These are phyloP conservation scores for Moesziomyces sp. DNA, from an alignment of 1,284 basidiomycete genomes.

Conservation along the genomic window DNA sequence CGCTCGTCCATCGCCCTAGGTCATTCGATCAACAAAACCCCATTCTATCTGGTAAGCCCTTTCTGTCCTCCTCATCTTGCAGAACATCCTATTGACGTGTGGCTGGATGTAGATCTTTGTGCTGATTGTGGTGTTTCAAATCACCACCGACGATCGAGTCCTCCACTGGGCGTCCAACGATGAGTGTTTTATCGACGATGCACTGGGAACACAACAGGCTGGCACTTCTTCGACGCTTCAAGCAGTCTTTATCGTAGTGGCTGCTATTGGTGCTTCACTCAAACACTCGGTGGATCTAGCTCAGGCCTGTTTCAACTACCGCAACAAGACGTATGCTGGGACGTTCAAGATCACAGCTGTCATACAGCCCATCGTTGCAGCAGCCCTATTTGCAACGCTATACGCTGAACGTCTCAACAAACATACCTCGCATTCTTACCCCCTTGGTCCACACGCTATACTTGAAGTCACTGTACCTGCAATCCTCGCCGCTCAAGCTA, in stretches of 20 bases:
- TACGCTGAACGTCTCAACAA: too few relatives aligned
- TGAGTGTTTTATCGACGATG: conserved; percentile 1
- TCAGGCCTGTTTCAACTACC: conserved; percentile 12
- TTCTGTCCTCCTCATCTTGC: too few relatives aligned
- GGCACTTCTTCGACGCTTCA: too few relatives aligned
- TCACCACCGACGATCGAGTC: conserved; percentile 1
- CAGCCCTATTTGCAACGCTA: too few relatives aligned
- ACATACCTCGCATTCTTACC: too few relatives aligned
- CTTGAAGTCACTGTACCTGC: too few relatives aligned
- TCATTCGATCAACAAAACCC: conserved; percentile 6
- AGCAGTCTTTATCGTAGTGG: neutral
- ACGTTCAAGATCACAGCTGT: conserved; percentile 10
- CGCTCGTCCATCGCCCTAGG: conserved; percentile 3
- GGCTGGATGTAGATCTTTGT: conserved; percentile 1
- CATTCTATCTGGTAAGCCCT: conserved; percentile 10
- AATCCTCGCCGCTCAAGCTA: too few relatives aligned
- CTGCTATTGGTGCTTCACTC: neutral
- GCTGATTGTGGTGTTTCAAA: neutral
- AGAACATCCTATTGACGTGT: too few relatives aligned
- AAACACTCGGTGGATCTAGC: neutral
- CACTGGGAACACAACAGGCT: neutral
- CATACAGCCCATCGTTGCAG: neutral
- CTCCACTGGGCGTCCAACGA: neutral
- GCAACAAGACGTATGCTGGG: conserved; percentile 8
- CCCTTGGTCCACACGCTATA: too few relatives aligned